These are phyloP conservation scores for Nannochloris sp. DNA, from an alignment of 139 green algal genomes.

Conservation along the genomic window DNA sequence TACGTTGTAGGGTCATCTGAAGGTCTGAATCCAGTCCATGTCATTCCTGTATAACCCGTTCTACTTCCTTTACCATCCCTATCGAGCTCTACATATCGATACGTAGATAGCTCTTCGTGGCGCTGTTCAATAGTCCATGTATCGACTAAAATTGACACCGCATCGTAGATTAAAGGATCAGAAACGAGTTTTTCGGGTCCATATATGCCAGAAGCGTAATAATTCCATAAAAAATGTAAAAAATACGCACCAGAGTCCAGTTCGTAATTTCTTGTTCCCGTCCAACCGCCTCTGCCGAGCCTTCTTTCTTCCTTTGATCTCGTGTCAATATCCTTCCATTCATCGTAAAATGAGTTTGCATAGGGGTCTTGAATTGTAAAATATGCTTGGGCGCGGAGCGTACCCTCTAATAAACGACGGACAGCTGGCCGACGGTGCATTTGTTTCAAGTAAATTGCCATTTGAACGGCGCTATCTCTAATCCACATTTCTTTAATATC, in stretches of 20 bases:
- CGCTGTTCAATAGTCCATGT: conserved; percentile 38
- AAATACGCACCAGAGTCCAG: conserved; percentile 58
- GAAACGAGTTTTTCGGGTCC: conserved; percentile 13
- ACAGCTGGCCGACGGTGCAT: conserved; percentile 28
- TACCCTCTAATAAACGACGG: conserved; percentile 30
- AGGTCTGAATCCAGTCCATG: conserved; percentile 53
- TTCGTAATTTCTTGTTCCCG: conserved; percentile 58
- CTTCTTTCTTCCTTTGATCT: conserved; percentile 25
- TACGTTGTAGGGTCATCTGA: conserved; percentile 46
- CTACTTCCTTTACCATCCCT: conserved; percentile 30
- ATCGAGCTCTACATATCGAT: conserved; percentile 49
- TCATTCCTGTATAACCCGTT: conserved; percentile 46
- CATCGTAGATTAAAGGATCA: conserved; percentile 38
- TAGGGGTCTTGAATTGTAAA: conserved; percentile 58
- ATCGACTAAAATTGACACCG: conserved; percentile 31
- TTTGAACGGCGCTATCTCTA: conserved; percentile 45
- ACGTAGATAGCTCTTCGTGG: conserved; percentile 38
- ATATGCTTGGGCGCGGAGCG: conserved; percentile 23
- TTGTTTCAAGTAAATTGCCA: conserved; percentile 43
- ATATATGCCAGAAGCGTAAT: conserved; percentile 22
- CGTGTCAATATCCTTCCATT: conserved; percentile 12
- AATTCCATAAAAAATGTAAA: conserved; percentile 56
- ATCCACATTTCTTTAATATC: conserved; percentile 53
- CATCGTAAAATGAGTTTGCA: conserved; percentile 44
- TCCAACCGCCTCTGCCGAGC: conserved; percentile 41